Evolutionary conservation across 495 filamentous ascomycete species (phyloP).

Genomic region (Pyrenula aspistea): DNA sequence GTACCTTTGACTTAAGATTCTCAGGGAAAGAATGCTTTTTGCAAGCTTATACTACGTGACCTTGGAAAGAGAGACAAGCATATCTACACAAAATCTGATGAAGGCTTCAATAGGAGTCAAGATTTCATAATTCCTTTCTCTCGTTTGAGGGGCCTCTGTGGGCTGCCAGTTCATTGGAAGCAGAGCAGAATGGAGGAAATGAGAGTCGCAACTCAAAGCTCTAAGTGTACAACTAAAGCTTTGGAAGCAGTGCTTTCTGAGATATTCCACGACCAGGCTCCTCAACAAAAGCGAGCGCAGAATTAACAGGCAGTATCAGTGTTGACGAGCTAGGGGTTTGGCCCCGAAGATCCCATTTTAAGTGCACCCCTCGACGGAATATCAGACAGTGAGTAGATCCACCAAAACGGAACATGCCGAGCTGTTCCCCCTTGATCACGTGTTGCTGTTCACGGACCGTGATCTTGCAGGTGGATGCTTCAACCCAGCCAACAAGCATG

Average conservation of each 20-base stretch:
- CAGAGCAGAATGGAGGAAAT: neutral
- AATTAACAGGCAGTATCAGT: neutral
- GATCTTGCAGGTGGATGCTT: slow-evolving; percentile 58
- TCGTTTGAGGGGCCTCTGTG: neutral
- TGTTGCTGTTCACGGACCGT: slow-evolving; percentile 47
- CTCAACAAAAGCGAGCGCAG: neutral
- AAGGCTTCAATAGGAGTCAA: neutral
- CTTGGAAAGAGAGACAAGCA: neutral
- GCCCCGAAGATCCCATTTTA: neutral
- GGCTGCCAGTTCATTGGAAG: neutral
- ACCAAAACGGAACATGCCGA: slow-evolving; percentile 68
- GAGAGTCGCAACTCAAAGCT: neutral
- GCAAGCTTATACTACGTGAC: neutral
- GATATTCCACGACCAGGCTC: neutral
- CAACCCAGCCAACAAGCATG: slow-evolving; percentile 57
- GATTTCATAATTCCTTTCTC: neutral
- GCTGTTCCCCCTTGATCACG: slow-evolving; percentile 51
- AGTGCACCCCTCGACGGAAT: slow-evolving; percentile 21
- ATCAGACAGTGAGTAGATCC: slow-evolving; percentile 53
- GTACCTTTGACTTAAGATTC: neutral
- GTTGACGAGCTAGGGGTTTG: neutral
- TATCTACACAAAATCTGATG: neutral
- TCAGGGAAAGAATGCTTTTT: neutral
- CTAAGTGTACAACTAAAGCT: neutral
- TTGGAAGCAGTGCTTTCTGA: neutral